phyloP scores from a whole-genome alignment of 2,329 filamentous ascomycete genomes.

The Penicillium sp. region DNA sequence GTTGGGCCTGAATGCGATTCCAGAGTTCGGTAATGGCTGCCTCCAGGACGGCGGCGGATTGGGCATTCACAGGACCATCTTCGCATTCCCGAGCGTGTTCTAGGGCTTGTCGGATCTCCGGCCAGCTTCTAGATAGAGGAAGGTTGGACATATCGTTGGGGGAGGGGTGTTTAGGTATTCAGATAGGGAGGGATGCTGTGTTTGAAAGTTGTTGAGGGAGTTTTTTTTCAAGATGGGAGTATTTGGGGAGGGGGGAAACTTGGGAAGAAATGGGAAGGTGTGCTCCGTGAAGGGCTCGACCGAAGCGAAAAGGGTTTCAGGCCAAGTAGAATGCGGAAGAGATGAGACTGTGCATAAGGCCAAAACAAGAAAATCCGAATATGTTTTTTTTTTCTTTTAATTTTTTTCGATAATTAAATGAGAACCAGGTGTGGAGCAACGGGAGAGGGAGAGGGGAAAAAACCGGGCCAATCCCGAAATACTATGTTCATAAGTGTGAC shows the following conservation, averaged over 20 bases:
- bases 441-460: conserved; percentile 12
- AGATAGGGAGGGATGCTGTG: neutral
- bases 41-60: conserved; percentile 66
- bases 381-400: conserved; percentile 25
- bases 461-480: conserved; percentile 20
- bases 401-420: conserved; percentile 22
- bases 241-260: neutral
- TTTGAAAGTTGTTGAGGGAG: neutral
- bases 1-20: conserved; percentile 63
- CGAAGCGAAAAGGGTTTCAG: neutral
- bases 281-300: conserved; percentile 2
- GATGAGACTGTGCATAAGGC: conserved; percentile 18
- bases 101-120: conserved; percentile 65
- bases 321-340: conserved; percentile 5
- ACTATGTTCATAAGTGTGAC: conserved; percentile 16
- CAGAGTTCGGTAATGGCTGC: conserved; percentile 64
- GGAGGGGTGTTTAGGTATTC: neutral
- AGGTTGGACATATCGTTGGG: conserved; percentile 32
- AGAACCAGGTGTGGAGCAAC: conserved; percentile 24
- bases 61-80: conserved; percentile 63
- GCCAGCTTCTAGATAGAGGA: conserved; percentile 25
- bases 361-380: conserved; percentile 15
- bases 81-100: conserved; percentile 73
- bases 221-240: neutral
- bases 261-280: neutral